A percentile compares a stretch with the other conserved stretches of the same genome.
Conservation (phyloP, 179 eudicot genomes). For the Silene noctiflora region DNA sequence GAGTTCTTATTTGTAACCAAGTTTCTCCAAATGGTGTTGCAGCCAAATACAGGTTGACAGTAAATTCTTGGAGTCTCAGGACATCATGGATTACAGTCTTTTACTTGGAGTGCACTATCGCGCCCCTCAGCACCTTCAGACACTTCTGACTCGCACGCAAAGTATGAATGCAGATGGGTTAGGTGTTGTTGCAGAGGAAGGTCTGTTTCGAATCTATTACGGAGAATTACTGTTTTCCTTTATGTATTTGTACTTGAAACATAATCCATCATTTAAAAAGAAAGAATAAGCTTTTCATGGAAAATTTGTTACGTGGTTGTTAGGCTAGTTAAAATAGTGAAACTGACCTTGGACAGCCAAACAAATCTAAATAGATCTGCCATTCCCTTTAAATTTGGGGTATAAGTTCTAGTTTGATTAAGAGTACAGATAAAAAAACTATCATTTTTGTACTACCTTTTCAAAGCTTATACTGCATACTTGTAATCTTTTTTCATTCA, state of each 20-base stretch:
- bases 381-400: background rate
- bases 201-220: slow-evolving; percentile 28
- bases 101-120: slow-evolving; percentile 93
- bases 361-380: background rate
- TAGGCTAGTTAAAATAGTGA: background rate
- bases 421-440: too few species aligned
- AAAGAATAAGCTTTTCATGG: background rate
- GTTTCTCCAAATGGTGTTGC: slow-evolving; percentile 24
- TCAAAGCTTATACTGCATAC: too few species aligned
- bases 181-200: slow-evolving; percentile 87
- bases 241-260: background rate
- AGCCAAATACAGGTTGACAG: slow-evolving; percentile 96
- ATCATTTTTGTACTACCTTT: too few species aligned
- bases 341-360: too few species aligned
- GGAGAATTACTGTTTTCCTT: background rate
- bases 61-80: slow-evolving; percentile 75
- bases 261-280: background rate
- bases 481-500: too few species aligned
- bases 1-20: background rate
- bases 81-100: slow-evolving; percentile 98
- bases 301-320: too few species aligned
- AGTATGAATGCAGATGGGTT: slow-evolving; percentile 53
- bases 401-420: background rate
- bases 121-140: slow-evolving; percentile 79
- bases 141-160: slow-evolving; percentile 39